Conservation (phyloP, 148 eudicot species). For the Persicaria maculosa region DNA sequence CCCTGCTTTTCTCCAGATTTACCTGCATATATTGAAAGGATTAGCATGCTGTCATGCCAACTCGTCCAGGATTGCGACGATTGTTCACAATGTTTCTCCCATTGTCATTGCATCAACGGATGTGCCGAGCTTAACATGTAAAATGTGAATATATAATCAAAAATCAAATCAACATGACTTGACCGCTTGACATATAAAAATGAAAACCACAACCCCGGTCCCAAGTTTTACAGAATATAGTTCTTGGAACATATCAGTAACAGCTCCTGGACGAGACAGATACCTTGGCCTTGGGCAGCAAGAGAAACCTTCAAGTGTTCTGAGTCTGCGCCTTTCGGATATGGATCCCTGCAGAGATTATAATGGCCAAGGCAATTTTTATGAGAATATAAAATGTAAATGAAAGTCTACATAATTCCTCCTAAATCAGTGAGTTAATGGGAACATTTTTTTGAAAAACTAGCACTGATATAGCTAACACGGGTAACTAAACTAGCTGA, state of each 20-base stretch:
- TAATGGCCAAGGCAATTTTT: background rate
- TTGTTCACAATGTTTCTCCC: background rate
- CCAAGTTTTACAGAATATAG: background rate
- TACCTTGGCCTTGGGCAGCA: conserved; percentile 28
- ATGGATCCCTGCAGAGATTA: conserved; percentile 61
- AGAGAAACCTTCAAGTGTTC: conserved; percentile 36
- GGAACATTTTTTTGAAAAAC: background rate
- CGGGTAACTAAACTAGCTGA: background rate
- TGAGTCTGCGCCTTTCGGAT: conserved; percentile 44
- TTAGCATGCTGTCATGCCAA: background rate
- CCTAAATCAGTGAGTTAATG: background rate
- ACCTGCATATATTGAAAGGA: conserved; percentile 20
- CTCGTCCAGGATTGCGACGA: background rate
- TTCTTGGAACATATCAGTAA: background rate
- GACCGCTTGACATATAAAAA: background rate
- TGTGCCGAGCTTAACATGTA: background rate
- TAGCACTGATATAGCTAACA: background rate
- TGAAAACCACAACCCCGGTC: too few relatives aligned
- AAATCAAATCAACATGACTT: background rate
- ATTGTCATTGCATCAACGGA: background rate
- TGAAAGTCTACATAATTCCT: background rate
- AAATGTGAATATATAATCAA: background rate
- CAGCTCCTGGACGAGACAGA: background rate
- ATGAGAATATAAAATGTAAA: conserved; percentile 7
- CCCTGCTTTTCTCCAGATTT: conserved; percentile 14